A percentile compares a stretch with the other conserved stretches of the same genome.
Conservation (phyloP, 1,284 basidiomycete species). For the Malassezia psittaci region DNA sequence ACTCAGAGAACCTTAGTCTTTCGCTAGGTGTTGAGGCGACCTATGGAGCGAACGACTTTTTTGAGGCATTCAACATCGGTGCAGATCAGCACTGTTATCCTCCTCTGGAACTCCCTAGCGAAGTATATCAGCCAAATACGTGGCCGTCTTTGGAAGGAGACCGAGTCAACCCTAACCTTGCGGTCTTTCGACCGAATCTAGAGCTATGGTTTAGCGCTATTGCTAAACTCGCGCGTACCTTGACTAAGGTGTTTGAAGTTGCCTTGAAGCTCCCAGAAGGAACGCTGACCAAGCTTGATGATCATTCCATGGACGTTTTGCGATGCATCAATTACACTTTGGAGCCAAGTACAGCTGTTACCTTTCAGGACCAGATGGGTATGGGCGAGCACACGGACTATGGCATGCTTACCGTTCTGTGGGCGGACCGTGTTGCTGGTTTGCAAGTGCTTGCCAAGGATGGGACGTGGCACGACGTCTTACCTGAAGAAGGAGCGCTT, state of each 20-base stretch:
- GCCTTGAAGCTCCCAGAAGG: background rate
- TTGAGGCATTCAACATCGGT: background rate
- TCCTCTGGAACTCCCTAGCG: background rate
- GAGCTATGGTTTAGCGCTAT: background rate
- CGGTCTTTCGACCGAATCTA: background rate
- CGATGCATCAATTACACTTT: background rate
- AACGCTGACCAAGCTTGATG: background rate
- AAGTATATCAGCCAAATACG: background rate
- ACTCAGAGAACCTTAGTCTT: background rate
- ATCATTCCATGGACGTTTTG: background rate
- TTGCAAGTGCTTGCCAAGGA: background rate
- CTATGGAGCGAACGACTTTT: background rate
- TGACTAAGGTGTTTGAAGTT: background rate
- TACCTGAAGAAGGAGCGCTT: background rate
- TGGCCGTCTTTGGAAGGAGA: background rate
- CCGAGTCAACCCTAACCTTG: background rate
- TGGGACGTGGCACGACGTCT: background rate
- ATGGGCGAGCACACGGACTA: constrained; percentile 3
- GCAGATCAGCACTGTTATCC: background rate
- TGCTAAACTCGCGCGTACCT: background rate
- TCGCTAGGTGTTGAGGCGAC: background rate
- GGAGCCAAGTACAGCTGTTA: background rate
- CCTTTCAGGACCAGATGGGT: background rate
- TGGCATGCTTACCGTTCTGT: background rate
- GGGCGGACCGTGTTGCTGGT: background rate